Base-by-base conservation (phyloP, 1,284 basidiomycete genomes). In the Macrocybe sp. region DNA sequence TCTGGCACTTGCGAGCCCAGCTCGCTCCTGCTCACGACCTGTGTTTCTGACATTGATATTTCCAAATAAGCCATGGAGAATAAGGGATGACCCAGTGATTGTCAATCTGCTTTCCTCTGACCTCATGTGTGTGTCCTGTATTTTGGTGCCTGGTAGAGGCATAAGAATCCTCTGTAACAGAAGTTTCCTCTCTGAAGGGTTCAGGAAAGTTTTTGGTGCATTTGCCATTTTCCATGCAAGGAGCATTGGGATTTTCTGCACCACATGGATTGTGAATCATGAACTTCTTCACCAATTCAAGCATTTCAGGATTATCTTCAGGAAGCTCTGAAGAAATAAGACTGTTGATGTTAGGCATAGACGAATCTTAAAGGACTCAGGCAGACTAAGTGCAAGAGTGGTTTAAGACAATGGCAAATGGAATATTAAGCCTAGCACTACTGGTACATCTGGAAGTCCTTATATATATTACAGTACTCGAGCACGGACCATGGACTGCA, bases 251-350 rank as follows among this genome's bases (percentile, higher is more conserved):
- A 49, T 71, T 60, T 0, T 41, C 34, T 7, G 52, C 38, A 6
- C 67, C 65, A 61, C 74, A 75, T 0, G 72, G 70, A n/a, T 69
- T 67, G 64, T 79, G 76, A 2, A 76, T 52, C 75, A 78, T 77
- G 41, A 51, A 66, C 6, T 48, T 55, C 29, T 58, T 59, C 2
- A 66, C 58, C 0, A 57, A 57, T 2, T 66, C 56, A 55, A 64
- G 70, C 0, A 79, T 64, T 2, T 51, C 16, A 0, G 73, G 73
- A 33, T 74, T 52, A 0, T 59, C 64, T 52, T 78, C 67, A 8
- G 77, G 76, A 51, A 67, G 62, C 3, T 60, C 41, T 8, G 77
- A 72, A n/a, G 47, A 69, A 10, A 78, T 67, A n/a, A 61, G 44
- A 0, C 51, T 40, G 50, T 79, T n/a, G n/a, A n/a, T n/a, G n/a